Evolutionary conservation across 495 filamentous ascomycete genomes (phyloP).

Genomic region (Neurospora sp.): DNA sequence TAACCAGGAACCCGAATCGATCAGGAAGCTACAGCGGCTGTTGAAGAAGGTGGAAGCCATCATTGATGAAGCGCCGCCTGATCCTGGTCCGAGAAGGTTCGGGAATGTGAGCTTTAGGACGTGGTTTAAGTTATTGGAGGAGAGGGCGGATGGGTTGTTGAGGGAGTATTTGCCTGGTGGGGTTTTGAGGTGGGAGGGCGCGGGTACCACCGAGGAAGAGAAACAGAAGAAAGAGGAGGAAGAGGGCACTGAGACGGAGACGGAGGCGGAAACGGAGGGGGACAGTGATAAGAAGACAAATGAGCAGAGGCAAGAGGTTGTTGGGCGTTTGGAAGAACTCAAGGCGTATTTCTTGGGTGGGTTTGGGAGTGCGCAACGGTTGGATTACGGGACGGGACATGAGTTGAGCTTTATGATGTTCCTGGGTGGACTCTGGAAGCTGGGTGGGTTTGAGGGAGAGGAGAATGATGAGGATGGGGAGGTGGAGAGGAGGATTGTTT

Average conservation of each 20-base stretch:
- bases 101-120: conserved; percentile 82
- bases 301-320: background rate
- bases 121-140: conserved; percentile 64
- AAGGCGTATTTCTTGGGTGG: conserved; percentile 71
- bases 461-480: conserved; percentile 25
- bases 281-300: background rate
- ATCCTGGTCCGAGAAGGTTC: conserved; percentile 77
- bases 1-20: conserved; percentile 33
- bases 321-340: conserved; percentile 46
- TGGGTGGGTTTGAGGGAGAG: conserved; percentile 62
- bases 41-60: conserved; percentile 52
- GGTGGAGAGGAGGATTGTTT: conserved; percentile 62
- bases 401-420: conserved; percentile 93
- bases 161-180: conserved; percentile 47
- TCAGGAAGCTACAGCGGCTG: conserved; percentile 54
- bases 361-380: conserved; percentile 78
- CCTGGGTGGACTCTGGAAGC: conserved; percentile 79
- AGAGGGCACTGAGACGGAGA: background rate
- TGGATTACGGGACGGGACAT: conserved; percentile 96
- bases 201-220: too few species aligned
- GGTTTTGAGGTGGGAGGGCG: conserved; percentile 38
- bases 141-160: conserved; percentile 47
- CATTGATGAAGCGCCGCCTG: conserved; percentile 71
- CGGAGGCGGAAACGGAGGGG: background rate
- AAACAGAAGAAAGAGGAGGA: too few species aligned